Percentiles rank a stretch among this genome's conserved stretches.
These are phyloP conservation scores for Phlegmacium glaucopus DNA, from an alignment of 768 basidiomycete genomes.

Conservation along the genomic window DNA sequence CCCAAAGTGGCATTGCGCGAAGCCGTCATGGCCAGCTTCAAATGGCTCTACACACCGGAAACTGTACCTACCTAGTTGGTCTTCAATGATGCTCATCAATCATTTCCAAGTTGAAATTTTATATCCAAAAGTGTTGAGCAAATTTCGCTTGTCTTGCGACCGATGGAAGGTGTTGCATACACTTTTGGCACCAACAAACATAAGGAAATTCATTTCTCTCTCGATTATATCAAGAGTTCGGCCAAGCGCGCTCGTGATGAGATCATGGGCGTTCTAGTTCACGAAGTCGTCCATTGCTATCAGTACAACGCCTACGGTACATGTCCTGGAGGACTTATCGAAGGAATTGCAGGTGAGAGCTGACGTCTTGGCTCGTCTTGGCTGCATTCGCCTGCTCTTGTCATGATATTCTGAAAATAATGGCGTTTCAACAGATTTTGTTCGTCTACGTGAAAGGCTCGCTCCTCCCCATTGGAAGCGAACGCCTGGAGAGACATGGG, in stretches of 20 bases:
- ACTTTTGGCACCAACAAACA: conserved; percentile 50
- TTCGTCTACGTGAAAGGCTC: conserved; percentile 56
- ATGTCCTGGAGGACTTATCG: conserved; percentile 69
- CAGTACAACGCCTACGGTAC: conserved; percentile 62
- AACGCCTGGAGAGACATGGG: conserved; percentile 53
- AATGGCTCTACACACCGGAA: conserved; percentile 38
- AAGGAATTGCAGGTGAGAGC: conserved; percentile 70
- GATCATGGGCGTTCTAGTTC: conserved; percentile 66
- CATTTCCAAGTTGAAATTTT: conserved; percentile 7
- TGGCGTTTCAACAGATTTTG: conserved; percentile 49
- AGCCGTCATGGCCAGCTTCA: conserved; percentile 49
- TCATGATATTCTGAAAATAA: too few relatives aligned
- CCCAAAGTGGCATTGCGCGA: conserved; percentile 37
- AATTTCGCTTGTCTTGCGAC: conserved; percentile 56
- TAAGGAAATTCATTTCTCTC: conserved; percentile 76
- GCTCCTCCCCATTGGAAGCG: conserved; percentile 71
- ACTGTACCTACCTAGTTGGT: conserved; percentile 36
- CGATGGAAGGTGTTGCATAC: conserved; percentile 71
- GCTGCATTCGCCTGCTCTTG: too few relatives aligned
- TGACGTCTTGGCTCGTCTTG: background rate
- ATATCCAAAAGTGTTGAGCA: conserved; percentile 47
- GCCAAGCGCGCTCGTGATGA: conserved; percentile 48
- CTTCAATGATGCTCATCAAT: too few relatives aligned
- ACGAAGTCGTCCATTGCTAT: conserved; percentile 79
- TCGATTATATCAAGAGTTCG: conserved; percentile 53